These are phyloP conservation scores for Ophiobolus disseminans DNA, from an alignment of 2,329 filamentous ascomycete genomes.

Conservation along the genomic window DNA sequence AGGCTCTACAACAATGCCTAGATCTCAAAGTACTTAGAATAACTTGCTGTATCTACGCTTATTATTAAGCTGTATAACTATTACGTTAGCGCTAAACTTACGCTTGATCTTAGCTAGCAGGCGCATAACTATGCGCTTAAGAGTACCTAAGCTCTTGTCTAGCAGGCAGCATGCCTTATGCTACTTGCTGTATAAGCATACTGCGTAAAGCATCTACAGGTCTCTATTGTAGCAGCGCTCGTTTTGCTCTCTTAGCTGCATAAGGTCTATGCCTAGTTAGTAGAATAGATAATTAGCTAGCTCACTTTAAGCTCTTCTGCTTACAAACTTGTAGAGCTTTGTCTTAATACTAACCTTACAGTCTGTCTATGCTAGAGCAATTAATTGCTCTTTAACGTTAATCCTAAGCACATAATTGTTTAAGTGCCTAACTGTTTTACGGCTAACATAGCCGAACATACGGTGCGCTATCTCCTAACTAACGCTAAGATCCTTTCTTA, in stretches of 20 bases:
- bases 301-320: not conserved
- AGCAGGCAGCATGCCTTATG: not conserved
- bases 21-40: not conserved
- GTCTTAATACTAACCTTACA: conserved; percentile 3
- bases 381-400: too few relatives aligned
- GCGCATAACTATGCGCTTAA: not conserved
- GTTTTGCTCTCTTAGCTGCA: not conserved
- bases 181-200: not conserved
- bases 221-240: not conserved
- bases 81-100: not conserved
- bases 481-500: too few relatives aligned
- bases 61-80: not conserved
- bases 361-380: not conserved
- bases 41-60: not conserved
- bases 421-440: too few relatives aligned
- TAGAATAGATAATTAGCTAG: conserved; percentile 5
- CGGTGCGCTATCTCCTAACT: too few relatives aligned
- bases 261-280: not conserved
- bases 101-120: not conserved
- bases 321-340: conserved; percentile 9
- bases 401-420: too few relatives aligned
- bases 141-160: not conserved
- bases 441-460: too few relatives aligned
- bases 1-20: too few relatives aligned
- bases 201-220: not conserved